Evolutionary conservation across 345 rosid genomes (phyloP).

Genomic region (Microthlaspi erraticum): DNA sequence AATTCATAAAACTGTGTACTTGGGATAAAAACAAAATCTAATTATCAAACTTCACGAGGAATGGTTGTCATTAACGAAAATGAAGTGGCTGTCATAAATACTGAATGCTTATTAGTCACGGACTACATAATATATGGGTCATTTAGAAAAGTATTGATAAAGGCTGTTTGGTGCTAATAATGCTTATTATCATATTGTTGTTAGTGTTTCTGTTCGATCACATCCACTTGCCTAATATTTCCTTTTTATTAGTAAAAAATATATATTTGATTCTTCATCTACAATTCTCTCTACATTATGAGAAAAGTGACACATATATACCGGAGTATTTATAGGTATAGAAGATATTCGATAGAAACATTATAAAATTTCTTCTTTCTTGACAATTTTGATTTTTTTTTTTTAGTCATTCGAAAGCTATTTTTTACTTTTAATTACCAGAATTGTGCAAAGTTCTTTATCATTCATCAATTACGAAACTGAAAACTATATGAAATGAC

Average conservation of each 20-base stretch:
- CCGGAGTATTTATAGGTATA: conserved; percentile 7
- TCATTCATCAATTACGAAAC: conserved; percentile 18
- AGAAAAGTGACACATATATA: conserved; percentile 16
- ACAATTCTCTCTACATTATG: conserved; percentile 26
- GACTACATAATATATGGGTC: conserved; percentile 21
- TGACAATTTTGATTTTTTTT: not conserved
- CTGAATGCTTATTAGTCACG: conserved; percentile 35
- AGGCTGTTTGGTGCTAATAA: conserved; percentile 38
- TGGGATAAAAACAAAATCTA: conserved; percentile 35
- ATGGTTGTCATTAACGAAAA: conserved; percentile 37
- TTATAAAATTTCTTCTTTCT: not conserved
- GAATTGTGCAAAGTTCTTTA: conserved; percentile 32
- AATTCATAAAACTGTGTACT: not conserved
- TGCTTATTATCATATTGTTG: conserved; percentile 37
- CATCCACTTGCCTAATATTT: conserved; percentile 37
- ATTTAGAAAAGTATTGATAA: not conserved
- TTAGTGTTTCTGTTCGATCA: conserved; percentile 15
- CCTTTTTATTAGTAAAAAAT: not conserved
- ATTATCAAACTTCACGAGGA: conserved; percentile 37
- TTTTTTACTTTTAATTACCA: not conserved
- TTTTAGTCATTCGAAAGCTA: conserved; percentile 32
- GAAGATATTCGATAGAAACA: not conserved
- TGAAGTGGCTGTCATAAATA: conserved; percentile 32
- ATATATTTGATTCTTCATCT: conserved; percentile 18
- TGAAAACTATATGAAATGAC: conserved; percentile 31